phyloP scores from a whole-genome alignment of 83 land plant species.

The Picea abies region DNA sequence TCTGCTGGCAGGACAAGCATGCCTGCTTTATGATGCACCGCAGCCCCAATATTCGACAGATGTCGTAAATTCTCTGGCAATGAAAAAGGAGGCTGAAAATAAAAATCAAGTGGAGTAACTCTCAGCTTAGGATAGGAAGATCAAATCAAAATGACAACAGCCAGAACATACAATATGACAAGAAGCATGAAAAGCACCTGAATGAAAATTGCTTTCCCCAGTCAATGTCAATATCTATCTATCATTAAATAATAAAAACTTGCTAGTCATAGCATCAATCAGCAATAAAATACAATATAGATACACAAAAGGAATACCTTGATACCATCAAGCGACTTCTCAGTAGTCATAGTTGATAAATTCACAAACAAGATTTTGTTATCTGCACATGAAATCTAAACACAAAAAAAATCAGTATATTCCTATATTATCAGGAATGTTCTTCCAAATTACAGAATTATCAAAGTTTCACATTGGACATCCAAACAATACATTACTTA shows the following conservation, averaged over 20 bases:
- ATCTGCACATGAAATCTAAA: conserved; percentile 85
- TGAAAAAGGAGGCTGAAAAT: conserved; percentile 50
- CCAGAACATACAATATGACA: neutral
- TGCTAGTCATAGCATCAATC: neutral
- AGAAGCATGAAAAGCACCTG: neutral
- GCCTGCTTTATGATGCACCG: conserved; percentile 53
- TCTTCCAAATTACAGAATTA: neutral
- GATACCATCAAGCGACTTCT: conserved; percentile 74
- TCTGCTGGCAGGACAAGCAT: conserved; percentile 65
- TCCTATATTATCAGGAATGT: neutral
- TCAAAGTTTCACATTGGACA: neutral
- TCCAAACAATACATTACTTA: neutral
- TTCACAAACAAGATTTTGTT: conserved; percentile 78
- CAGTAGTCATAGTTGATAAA: conserved; percentile 72
- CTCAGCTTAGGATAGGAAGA: neutral
- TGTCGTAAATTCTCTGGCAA: conserved; percentile 26
- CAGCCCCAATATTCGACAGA: conserved; percentile 27
- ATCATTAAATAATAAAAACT: too few species aligned
- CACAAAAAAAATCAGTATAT: neutral
- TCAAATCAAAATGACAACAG: neutral
- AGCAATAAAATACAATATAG: neutral
- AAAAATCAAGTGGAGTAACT: neutral
- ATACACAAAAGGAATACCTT: conserved; percentile 53
- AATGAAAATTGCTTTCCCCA: neutral
- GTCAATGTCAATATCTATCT: neutral